Conservation (phyloP, 2,329 filamentous ascomycete genomes). For the Epichloe elymi region DNA sequence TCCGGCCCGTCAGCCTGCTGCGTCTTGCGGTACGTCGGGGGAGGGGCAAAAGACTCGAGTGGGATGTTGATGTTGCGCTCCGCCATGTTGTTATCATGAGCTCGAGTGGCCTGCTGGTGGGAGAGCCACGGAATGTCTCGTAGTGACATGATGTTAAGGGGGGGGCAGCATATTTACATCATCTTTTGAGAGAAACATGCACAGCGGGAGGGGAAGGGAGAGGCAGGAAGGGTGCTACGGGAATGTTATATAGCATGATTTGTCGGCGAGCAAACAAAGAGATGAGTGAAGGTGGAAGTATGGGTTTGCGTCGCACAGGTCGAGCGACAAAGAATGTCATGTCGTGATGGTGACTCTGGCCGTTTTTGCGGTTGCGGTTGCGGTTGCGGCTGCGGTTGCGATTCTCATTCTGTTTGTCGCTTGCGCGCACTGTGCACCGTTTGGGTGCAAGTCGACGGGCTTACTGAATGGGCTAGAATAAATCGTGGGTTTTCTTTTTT, state of each 20-base stretch:
- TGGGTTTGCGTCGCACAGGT: conserved; percentile 4
- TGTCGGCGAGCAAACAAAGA: conserved; percentile 1
- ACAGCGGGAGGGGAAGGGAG: not conserved
- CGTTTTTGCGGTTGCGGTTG: too few species aligned
- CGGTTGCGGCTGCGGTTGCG: too few species aligned
- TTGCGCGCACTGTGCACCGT: too few species aligned
- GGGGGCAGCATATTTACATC: not conserved
- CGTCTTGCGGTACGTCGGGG: conserved; percentile 3
- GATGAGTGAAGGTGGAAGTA: not conserved
- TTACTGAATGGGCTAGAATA: too few species aligned
- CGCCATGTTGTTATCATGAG: not conserved
- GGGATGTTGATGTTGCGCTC: not conserved
- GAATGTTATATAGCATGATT: not conserved
- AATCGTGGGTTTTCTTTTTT: too few species aligned
- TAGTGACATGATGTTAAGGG: not conserved
- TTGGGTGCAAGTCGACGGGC: too few species aligned
- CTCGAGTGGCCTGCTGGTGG: not conserved
- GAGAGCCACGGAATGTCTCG: conserved; percentile 1
- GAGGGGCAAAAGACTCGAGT: not conserved
- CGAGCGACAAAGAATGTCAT: too few species aligned
- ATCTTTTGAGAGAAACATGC: not conserved
- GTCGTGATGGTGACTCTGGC: too few species aligned
- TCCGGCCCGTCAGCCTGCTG: not conserved
- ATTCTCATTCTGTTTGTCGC: too few species aligned
- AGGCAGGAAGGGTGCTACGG: not conserved